Conservation (phyloP, 1,284 basidiomycete species). For the Sutorius eximius region DNA sequence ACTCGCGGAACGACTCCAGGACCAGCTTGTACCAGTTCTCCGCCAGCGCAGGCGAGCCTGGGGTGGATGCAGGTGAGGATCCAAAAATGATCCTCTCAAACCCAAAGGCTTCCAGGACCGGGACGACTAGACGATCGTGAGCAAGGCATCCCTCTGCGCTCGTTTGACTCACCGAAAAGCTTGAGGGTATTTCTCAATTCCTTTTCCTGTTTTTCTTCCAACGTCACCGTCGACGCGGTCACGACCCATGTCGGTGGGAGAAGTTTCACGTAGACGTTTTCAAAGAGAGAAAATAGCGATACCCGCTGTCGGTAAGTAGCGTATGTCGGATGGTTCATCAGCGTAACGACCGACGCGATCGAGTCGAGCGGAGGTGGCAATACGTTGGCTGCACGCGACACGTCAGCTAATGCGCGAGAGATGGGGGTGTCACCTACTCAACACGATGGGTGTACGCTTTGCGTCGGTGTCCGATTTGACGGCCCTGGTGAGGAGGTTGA, state of each 20-base stretch:
- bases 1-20: slow-evolving; percentile 76
- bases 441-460: slow-evolving; percentile 60
- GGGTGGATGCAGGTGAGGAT: slow-evolving; percentile 47
- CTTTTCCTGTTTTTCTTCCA: slow-evolving; percentile 37
- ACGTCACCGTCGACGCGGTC: slow-evolving; percentile 25
- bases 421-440: slow-evolving; percentile 56
- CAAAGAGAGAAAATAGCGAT: slow-evolving; percentile 75
- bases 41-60: slow-evolving; percentile 56
- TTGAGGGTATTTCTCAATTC: slow-evolving; percentile 84
- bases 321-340: slow-evolving; percentile 75
- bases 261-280: slow-evolving; percentile 74
- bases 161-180: slow-evolving; percentile 76
- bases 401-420: slow-evolving; percentile 7
- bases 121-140: slow-evolving; percentile 54
- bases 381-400: slow-evolving; percentile 62
- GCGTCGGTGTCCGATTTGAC: slow-evolving; percentile 32
- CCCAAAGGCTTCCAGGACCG: slow-evolving; percentile 69
- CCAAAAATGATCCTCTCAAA: slow-evolving; percentile 62
- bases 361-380: slow-evolving; percentile 82
- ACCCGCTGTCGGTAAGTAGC: slow-evolving; percentile 71
- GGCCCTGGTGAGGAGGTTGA: slow-evolving; percentile 70
- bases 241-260: slow-evolving; percentile 72
- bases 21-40: slow-evolving; percentile 81
- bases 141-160: not conserved
- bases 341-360: slow-evolving; percentile 68